Base-by-base conservation (phyloP, 352 stramenopile species). In the Pythium apleroticum region DNA sequence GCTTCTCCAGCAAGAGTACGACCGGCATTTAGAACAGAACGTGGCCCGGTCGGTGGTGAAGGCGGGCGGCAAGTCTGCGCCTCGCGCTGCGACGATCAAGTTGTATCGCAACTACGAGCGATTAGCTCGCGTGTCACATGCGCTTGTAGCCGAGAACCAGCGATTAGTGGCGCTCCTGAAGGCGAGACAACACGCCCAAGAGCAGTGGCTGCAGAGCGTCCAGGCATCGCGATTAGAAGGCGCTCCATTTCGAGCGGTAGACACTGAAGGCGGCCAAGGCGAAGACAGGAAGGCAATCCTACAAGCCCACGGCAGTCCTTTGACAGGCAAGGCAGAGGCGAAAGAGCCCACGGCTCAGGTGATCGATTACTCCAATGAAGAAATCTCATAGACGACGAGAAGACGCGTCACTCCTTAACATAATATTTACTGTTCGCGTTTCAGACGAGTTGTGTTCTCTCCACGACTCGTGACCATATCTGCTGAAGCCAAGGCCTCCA, bases 101-200 rank as follows among this genome's bases (percentile, higher is more conserved):
- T 28, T 68, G 28, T 68, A 62, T 24, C 52, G 61, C 2, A 55
- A 68, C n/a, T 57, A 58, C 25, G 41, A 68, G 24, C 61, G 61
- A 24, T 39, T 68, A 25, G 19, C n/a, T 9, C 61, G 61, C 24
- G 61, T 68, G 20, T 45, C 53, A 3, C 22, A 54, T 20, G 43
- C 53, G 11, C 61, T 68, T 1, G 33, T 39, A 45, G 4, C 15
- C 8, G 61, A 68, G 31, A 68, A 68, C 43, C 30, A 58, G 43
- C 41, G 45, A 27, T 35, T 68, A 3, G 41, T 35, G 19, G 28
- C 3, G 24, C 24, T 62, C 15, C 19, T 68, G 33, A 14, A 28
- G 4, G 30, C 52, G 25, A 39, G 30, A 15, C 53, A 49, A 46
- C 31, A 15, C 3, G 12, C 45, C 31, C 52, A 57, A 12, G 20